Conservation (phyloP, 768 basidiomycete genomes). For the Polyporus arcularius region DNA sequence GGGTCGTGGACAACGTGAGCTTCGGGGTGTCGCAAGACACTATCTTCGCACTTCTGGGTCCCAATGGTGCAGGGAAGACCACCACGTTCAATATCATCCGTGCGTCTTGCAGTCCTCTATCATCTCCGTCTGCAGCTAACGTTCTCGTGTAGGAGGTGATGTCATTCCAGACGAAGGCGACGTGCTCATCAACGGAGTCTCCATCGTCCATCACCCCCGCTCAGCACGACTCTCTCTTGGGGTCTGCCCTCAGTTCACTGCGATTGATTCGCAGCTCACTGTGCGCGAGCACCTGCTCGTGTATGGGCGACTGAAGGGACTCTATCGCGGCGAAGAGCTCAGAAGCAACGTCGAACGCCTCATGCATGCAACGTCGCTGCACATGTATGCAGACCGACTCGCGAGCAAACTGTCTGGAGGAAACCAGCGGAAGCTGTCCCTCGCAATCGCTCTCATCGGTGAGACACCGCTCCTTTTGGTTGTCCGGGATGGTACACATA, state of each 20-base stretch:
- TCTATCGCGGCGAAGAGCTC: conserved; percentile 51
- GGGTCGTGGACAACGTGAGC: conserved; percentile 73
- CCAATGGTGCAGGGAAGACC: conserved; percentile 84
- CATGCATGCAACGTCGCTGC: conserved; percentile 58
- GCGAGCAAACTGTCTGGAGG: conserved; percentile 79
- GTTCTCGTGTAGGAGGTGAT: conserved; percentile 54
- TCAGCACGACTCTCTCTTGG: conserved; percentile 69
- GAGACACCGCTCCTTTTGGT: not conserved
- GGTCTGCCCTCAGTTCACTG: conserved; percentile 84
- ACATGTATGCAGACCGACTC: conserved; percentile 64
- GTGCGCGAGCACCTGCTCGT: conserved; percentile 75
- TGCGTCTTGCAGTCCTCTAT: conserved; percentile 34
- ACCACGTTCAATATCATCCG: conserved; percentile 82
- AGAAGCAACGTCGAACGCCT: conserved; percentile 55
- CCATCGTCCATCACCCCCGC: conserved; percentile 64
- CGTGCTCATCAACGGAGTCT: conserved; percentile 64
- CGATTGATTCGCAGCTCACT: conserved; percentile 76
- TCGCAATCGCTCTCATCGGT: conserved; percentile 79
- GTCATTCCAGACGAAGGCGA: conserved; percentile 69
- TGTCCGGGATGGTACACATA: not conserved
- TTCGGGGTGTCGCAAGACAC: conserved; percentile 65
- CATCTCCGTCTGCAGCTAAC: not conserved
- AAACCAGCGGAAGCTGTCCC: conserved; percentile 73
- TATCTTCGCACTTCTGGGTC: conserved; percentile 74
- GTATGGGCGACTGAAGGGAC: conserved; percentile 75